Evolutionary conservation across 768 basidiomycete genomes (phyloP).

Genomic region (Daedalea quercina): DNA sequence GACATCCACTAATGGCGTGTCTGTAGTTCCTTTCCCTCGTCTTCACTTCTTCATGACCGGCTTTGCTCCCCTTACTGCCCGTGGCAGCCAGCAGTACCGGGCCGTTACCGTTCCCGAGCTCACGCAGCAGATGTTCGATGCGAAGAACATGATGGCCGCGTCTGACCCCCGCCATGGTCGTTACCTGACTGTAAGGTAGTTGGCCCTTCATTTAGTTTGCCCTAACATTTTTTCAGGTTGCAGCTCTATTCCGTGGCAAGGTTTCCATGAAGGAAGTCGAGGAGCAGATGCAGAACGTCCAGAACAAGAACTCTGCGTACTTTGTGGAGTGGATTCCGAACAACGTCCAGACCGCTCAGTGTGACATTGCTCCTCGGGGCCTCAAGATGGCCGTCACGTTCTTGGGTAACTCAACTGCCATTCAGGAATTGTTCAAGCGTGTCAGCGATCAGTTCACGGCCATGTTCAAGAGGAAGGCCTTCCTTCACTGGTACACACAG

Average conservation of each 20-base stretch:
- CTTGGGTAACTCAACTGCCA: constrained; percentile 94
- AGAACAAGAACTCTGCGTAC: constrained; percentile 96
- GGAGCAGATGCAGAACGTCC: constrained; percentile 97
- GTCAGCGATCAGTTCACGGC: constrained; percentile 97
- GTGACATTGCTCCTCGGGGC: constrained; percentile 94
- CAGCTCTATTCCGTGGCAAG: constrained; percentile 97
- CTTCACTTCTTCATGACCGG: constrained; percentile 99
- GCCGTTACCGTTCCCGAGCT: constrained; percentile 96
- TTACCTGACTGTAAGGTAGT: constrained; percentile 76
- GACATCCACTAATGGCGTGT: constrained; percentile 2
- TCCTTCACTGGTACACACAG: constrained; percentile 98
- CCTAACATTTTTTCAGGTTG: constrained; percentile 42
- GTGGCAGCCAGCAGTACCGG: constrained; percentile 92
- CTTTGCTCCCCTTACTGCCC: constrained; percentile 89
- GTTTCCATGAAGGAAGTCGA: constrained; percentile 99
- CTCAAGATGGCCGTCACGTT: constrained; percentile 97
- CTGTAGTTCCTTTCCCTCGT: constrained; percentile 91
- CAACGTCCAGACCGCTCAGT: constrained; percentile 96
- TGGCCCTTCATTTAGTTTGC: not conserved
- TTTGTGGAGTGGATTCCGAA: constrained; percentile 99
- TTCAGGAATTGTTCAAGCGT: constrained; percentile 98
- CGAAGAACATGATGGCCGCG: constrained; percentile 99
- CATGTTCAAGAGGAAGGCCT: constrained; percentile 99
- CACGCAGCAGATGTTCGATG: constrained; percentile 99
- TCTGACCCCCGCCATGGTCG: constrained; percentile 95